phyloP scores from a whole-genome alignment of 2,329 filamentous ascomycete species.

The Exophiala dermatitidis region DNA sequence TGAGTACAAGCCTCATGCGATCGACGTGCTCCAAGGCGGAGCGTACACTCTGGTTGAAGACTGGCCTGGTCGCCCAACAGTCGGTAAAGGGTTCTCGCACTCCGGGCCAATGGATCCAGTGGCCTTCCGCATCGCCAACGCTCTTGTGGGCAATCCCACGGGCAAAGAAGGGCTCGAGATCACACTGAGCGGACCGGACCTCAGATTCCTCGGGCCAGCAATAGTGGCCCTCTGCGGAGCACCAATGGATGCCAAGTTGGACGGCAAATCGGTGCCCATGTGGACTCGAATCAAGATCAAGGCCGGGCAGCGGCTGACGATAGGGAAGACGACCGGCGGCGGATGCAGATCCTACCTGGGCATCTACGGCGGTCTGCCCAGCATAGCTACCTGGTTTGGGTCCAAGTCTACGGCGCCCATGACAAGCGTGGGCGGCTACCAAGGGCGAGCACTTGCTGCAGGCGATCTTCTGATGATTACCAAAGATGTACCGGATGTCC shows the following conservation, averaged over 20 bases:
- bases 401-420: slow-evolving; percentile 54
- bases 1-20: slow-evolving; percentile 43
- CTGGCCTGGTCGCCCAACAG: slow-evolving; percentile 48
- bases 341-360: slow-evolving; percentile 55
- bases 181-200: slow-evolving; percentile 53
- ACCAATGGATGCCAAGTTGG: slow-evolving; percentile 45
- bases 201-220: slow-evolving; percentile 49
- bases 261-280: slow-evolving; percentile 46
- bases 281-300: slow-evolving; percentile 49
- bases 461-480: slow-evolving; percentile 47
- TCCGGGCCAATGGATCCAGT: slow-evolving; percentile 56
- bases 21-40: slow-evolving; percentile 52
- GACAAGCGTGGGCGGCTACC: slow-evolving; percentile 53
- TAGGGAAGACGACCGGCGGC: slow-evolving; percentile 47
- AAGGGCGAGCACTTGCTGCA: slow-evolving; percentile 49
- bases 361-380: slow-evolving; percentile 49
- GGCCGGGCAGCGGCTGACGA: slow-evolving; percentile 47
- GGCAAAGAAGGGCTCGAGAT: slow-evolving; percentile 53
- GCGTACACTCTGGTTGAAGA: slow-evolving; percentile 55
- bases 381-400: slow-evolving; percentile 51
- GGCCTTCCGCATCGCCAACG: slow-evolving; percentile 53
- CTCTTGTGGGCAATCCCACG: slow-evolving; percentile 50
- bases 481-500: slow-evolving; percentile 33
- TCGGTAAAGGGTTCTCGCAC: slow-evolving; percentile 54
- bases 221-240: slow-evolving; percentile 53